Conservation (phyloP, 345 rosid genomes). For the Litchi chinensis region DNA sequence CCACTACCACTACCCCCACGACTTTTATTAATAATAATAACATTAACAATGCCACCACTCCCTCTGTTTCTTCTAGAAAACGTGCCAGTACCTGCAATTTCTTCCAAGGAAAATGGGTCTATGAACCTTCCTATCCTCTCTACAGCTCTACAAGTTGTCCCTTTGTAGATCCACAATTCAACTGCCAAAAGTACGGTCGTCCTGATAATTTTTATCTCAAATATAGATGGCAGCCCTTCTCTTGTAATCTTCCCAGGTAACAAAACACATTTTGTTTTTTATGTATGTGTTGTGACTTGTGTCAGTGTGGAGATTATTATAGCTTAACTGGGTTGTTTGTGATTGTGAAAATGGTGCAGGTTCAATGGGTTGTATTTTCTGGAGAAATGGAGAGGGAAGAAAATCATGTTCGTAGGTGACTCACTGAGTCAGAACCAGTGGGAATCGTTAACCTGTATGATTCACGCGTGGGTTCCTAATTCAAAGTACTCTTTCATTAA, state of each 20-base stretch:
- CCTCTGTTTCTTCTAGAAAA: conserved; percentile 19
- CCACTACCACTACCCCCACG: no score
- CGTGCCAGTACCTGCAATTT: conserved; percentile 44
- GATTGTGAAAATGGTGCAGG: conserved; percentile 40
- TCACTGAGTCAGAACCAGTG: conserved; percentile 87
- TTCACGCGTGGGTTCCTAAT: conserved; percentile 72
- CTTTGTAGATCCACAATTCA: conserved; percentile 55
- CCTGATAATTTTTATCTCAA: conserved; percentile 52
- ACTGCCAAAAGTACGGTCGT: conserved; percentile 62
- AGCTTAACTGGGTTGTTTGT: background rate
- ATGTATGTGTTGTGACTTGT: background rate
- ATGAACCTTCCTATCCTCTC: conserved; percentile 53
- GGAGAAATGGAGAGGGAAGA: conserved; percentile 87
- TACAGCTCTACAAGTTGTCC: conserved; percentile 54
- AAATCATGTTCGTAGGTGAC: conserved; percentile 97
- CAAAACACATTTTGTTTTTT: background rate
- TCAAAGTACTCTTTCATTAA: conserved; percentile 46
- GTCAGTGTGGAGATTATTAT: background rate
- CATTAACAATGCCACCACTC: background rate
- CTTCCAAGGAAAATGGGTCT: conserved; percentile 64
- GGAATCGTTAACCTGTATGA: conserved; percentile 74
- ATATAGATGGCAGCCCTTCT: conserved; percentile 69
- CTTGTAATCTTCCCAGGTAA: conserved; percentile 59
- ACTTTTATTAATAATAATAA: background rate
- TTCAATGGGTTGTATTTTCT: conserved; percentile 77